Evolutionary conservation across 2,329 filamentous ascomycete species (phyloP).

Genomic region (Penicillium sp.): DNA sequence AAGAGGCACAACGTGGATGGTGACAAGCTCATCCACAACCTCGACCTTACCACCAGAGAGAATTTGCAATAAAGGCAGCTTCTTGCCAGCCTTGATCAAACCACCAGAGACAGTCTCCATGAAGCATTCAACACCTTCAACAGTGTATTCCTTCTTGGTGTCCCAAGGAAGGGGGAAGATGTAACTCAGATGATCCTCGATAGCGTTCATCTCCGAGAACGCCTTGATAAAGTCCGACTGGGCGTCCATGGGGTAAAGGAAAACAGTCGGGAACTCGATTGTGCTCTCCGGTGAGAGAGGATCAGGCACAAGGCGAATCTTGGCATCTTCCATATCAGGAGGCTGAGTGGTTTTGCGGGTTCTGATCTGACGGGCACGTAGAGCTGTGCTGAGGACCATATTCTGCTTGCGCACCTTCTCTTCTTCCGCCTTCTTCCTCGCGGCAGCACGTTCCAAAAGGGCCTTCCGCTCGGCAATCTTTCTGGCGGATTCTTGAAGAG

Average conservation of each 20-base stretch:
- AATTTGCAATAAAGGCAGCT: constrained; percentile 65
- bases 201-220: constrained; percentile 65
- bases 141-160: constrained; percentile 54
- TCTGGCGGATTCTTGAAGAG: constrained; percentile 53
- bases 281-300: constrained; percentile 62
- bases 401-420: constrained; percentile 46
- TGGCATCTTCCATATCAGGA: constrained; percentile 81
- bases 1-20: constrained; percentile 72
- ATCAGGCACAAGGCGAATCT: constrained; percentile 60
- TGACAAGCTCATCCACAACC: constrained; percentile 75
- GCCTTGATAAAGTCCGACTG: constrained; percentile 87
- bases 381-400: constrained; percentile 55
- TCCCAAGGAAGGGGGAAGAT: constrained; percentile 90
- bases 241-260: constrained; percentile 74
- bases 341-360: constrained; percentile 59
- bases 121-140: constrained; percentile 67
- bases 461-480: constrained; percentile 56
- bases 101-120: constrained; percentile 74
- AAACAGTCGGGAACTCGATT: constrained; percentile 66
- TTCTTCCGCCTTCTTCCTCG: constrained; percentile 46
- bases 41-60: constrained; percentile 69
- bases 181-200: constrained; percentile 71
- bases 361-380: constrained; percentile 61
- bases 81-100: constrained; percentile 81
- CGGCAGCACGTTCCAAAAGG: constrained; percentile 48